Evolutionary conservation across 768 basidiomycete species (phyloP).

Genomic region (Lyophyllum atratum): DNA sequence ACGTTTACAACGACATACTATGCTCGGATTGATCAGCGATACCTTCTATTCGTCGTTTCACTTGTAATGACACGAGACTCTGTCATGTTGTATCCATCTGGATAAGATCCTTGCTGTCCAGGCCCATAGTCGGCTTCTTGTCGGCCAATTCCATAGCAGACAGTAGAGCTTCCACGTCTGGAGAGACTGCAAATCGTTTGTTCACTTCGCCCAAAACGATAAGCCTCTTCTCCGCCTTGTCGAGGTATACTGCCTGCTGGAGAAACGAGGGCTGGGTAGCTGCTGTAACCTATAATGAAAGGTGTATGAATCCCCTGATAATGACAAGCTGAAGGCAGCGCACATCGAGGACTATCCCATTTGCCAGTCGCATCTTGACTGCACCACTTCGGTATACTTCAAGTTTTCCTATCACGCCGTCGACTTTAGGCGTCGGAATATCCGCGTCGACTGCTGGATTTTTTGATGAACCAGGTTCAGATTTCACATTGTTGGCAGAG

Average conservation of each 20-base stretch:
- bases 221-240: slow-evolving; percentile 57
- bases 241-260: slow-evolving; percentile 81
- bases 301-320: neutral
- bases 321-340: slow-evolving; percentile 24
- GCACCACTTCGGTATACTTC: slow-evolving; percentile 85
- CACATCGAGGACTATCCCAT: slow-evolving; percentile 85
- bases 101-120: slow-evolving; percentile 50
- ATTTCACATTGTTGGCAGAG: slow-evolving; percentile 64
- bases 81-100: slow-evolving; percentile 48
- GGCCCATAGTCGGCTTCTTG: slow-evolving; percentile 21
- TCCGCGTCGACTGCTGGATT: slow-evolving; percentile 24
- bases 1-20: no score
- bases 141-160: slow-evolving; percentile 62
- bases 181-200: slow-evolving; percentile 82
- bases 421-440: slow-evolving; percentile 39
- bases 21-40: neutral
- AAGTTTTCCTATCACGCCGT: slow-evolving; percentile 82
- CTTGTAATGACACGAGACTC: neutral
- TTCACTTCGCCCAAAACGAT: slow-evolving; percentile 84
- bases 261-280: slow-evolving; percentile 87
- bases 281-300: slow-evolving; percentile 61
- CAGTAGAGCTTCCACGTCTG: slow-evolving; percentile 78
- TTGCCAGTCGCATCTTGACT: slow-evolving; percentile 82
- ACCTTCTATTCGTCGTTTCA: neutral
- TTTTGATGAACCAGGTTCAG: slow-evolving; percentile 33